Conservation (phyloP, 257 asterid species). For the Solanum microdontum region DNA sequence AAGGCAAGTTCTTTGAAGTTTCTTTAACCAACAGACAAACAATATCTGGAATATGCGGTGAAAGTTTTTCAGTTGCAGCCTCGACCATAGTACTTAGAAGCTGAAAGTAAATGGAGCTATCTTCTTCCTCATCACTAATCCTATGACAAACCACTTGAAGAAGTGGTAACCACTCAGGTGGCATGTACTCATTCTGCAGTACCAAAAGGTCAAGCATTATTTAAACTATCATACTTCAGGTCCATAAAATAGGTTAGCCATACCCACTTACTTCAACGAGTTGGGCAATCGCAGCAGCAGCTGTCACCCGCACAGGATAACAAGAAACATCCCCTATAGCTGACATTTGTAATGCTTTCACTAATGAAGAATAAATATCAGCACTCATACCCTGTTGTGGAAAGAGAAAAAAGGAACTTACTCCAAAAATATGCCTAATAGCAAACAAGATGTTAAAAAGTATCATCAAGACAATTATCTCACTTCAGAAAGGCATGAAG, state of each 20-base stretch:
- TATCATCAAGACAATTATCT: not conserved
- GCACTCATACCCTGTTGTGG: constrained; percentile 22
- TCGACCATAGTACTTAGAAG: constrained; percentile 29
- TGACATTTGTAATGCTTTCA: constrained; percentile 19
- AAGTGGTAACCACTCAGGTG: constrained; percentile 33
- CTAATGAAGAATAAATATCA: constrained; percentile 23
- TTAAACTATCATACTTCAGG: not conserved
- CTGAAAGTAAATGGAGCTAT: constrained; percentile 17
- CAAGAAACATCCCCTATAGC: constrained; percentile 20
- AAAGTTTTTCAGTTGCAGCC: constrained; percentile 21
- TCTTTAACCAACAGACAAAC: constrained; percentile 20
- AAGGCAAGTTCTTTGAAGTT: constrained; percentile 19
- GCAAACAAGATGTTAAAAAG: not conserved
- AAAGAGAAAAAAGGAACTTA: not conserved
- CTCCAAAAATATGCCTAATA: not conserved
- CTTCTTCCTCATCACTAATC: constrained; percentile 21
- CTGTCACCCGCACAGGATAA: constrained; percentile 32
- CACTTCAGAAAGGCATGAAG: constrained; percentile 32
- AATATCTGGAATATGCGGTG: constrained; percentile 25
- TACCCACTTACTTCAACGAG: constrained; percentile 30
- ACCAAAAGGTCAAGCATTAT: not conserved
- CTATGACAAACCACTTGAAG: constrained; percentile 24
- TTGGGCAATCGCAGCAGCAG: constrained; percentile 31
- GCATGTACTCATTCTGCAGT: constrained; percentile 33
- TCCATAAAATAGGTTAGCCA: not conserved